These are phyloP conservation scores for Fomitopsis palustris DNA, from an alignment of 1,284 basidiomycete genomes.

Conservation along the genomic window DNA sequence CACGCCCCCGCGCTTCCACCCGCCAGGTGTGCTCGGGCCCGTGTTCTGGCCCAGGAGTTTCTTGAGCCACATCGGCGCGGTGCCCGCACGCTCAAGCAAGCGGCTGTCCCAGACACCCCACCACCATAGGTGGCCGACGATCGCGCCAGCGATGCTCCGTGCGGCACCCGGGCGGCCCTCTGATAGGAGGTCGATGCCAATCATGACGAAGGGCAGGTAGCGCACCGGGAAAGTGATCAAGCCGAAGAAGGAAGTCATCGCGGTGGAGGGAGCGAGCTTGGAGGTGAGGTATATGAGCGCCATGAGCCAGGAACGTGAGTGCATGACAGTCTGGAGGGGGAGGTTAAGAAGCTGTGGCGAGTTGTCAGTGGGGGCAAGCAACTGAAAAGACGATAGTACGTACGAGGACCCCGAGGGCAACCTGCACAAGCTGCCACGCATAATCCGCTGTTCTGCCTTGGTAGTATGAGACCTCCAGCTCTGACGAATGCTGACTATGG, in stretches of 20 bases:
- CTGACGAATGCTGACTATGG: constrained; percentile 57
- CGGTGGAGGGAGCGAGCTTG: constrained; percentile 59
- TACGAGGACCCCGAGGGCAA: constrained; percentile 38
- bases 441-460: constrained; percentile 61
- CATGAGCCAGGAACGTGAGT: constrained; percentile 66
- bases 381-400: neutral
- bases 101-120: constrained; percentile 53
- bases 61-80: constrained; percentile 38
- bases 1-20: constrained; percentile 27
- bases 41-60: constrained; percentile 29
- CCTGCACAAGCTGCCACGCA: constrained; percentile 69
- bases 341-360: constrained; percentile 49
- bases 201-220: constrained; percentile 76
- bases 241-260: constrained; percentile 72
- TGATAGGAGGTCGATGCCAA: constrained; percentile 68
- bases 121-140: constrained; percentile 81
- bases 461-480: constrained; percentile 65
- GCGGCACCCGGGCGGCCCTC: constrained; percentile 60
- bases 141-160: constrained; percentile 60
- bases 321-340: constrained; percentile 57
- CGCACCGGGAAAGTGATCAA: constrained; percentile 65
- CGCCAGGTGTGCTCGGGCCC: constrained; percentile 13
- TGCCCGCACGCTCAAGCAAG: constrained; percentile 21
- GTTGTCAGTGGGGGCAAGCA: neutral
- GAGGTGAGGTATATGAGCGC: constrained; percentile 69